Evolutionary conservation across 257 asterid genomes (phyloP), one percentile per base, ranked within the genome.

Genomic region (Phtheirospermum japonicum): DNA sequence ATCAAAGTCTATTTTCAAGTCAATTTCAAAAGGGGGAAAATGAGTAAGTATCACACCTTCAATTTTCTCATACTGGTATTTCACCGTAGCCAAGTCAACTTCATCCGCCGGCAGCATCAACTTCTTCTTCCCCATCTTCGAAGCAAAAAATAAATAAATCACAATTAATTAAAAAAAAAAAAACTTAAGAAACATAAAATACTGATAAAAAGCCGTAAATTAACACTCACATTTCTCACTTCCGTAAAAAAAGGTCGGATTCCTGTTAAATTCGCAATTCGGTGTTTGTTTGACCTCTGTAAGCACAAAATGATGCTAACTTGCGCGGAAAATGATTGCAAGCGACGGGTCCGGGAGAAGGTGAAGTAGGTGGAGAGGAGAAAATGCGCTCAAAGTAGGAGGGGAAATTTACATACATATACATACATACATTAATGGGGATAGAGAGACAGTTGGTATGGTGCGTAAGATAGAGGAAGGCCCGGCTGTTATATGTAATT

Each of bases 101-200:
- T 88, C 84, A 68, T 67, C 66, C 34, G 88, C 92, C 67, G 94
- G 94, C 73, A 79, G 60, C 95, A 88, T 88, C 78, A 85, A 86
- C 48, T 69, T 71, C 88, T 88, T 88, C 77, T 81, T 82, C 85
- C 70, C 95, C 95, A 88, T 88, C 60, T 76, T 68, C 66, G 40
- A 54, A 17, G 51, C 3, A 9, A 55, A 30, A 54, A 31, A 48
- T 30, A 62, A 36, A 6, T 2, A 16, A 48, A 45, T 7, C 28
- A 33, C 55, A 67, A 59, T 53, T 26, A 59, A 57, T n/a, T n/a
- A 32, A 48, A 50, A 14, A 6, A 20, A 31, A 6, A 56, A 33
- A 19, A 63, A 30, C 11, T 11, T 6, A 1, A 20, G 8, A 63
- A 66, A 9, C 14, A 9, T 1, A 16, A 42, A 0, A 7, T 18